Base-by-base conservation (phyloP, 2,329 filamentous ascomycete species). In the Hypoxylon sp. region DNA sequence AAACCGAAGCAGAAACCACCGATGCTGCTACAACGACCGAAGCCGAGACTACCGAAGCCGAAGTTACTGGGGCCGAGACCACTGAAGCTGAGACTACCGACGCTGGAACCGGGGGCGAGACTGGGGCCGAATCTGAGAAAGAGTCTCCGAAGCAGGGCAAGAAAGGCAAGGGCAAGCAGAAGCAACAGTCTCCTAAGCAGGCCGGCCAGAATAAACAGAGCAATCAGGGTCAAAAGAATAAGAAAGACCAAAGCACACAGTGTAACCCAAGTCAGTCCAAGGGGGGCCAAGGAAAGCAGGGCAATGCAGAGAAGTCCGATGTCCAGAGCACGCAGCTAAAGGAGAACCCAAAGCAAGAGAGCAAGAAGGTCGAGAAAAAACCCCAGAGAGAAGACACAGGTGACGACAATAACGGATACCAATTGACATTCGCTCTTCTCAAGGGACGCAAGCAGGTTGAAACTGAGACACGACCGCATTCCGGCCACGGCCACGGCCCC, bases 201-300 rank as follows among this genome's bases (percentile, higher is more conserved):
- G 15, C 5, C 12, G 5, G 17, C 1, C 17, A 49, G 35, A 20
- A 55, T 7, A 32, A 45, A 25, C 23, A 49, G 41, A 30, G 19
- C 12, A 34, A 42, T 7, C 34, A 48, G 61, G 58, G 12, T 7
- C 17, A 17, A 68, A 63, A 36, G 25, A 46, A 31, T 30, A 41
- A 36, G 7, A 12, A 43, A 21, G 30, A 37, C 11, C n/a, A n/a
- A 15, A 41, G 12, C 23, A 23, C n/a, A 21, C 9, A 52, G 13
- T 21, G 37, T 8, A 12, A 23, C 7, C 31, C 12, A 16, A 40
- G 29, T 12, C 11, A 29, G n/a, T n/a, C n/a, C n/a, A n/a, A n/a
- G n/a, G n/a, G 27, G 46, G 23, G 25, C n/a, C 8, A 40, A 55
- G 32, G 26, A 43, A 30, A n/a, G 17, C 3, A 23, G 42, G 21